Conservation (phyloP, 2,329 filamentous ascomycete species). For the Chaetomium strumarium region DNA sequence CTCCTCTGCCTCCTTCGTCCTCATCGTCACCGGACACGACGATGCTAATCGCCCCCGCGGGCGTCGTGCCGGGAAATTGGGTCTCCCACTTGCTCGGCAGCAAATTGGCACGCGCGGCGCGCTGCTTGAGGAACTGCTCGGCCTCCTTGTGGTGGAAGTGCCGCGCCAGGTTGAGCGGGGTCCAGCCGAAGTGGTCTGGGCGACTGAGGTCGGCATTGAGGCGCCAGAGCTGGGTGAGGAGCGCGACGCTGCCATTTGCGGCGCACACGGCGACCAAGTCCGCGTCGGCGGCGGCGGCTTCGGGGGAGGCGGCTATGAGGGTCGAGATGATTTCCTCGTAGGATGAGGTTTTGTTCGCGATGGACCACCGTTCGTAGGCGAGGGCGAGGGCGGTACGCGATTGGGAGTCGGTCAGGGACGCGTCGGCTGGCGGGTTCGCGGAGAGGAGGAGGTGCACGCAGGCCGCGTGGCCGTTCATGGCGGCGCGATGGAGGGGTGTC, state of each 20-base stretch:
- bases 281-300: constrained; percentile 10
- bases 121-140: constrained; percentile 16
- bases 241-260: constrained; percentile 16
- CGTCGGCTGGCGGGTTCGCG: constrained; percentile 6
- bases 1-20: too few species aligned
- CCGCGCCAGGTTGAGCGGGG: constrained; percentile 19
- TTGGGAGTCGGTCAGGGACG: constrained; percentile 5
- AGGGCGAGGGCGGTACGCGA: constrained; percentile 12
- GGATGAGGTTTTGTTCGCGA: not conserved
- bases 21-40: constrained; percentile 1
- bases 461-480: constrained; percentile 11
- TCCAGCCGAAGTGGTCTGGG: constrained; percentile 22
- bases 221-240: constrained; percentile 14
- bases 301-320: constrained; percentile 10
- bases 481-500: constrained; percentile 20
- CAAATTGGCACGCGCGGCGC: constrained; percentile 12
- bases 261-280: constrained; percentile 18
- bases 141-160: constrained; percentile 9
- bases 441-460: constrained; percentile 14
- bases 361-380: constrained; percentile 19
- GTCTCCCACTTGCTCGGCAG: constrained; percentile 15
- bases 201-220: constrained; percentile 15
- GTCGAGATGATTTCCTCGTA: constrained; percentile 13
- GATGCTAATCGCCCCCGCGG: not conserved
- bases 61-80: constrained; percentile 4